Evolutionary conservation across 345 rosid species (phyloP), one percentile per base, ranked within the genome.

Genomic region (Luvunga scandens): DNA sequence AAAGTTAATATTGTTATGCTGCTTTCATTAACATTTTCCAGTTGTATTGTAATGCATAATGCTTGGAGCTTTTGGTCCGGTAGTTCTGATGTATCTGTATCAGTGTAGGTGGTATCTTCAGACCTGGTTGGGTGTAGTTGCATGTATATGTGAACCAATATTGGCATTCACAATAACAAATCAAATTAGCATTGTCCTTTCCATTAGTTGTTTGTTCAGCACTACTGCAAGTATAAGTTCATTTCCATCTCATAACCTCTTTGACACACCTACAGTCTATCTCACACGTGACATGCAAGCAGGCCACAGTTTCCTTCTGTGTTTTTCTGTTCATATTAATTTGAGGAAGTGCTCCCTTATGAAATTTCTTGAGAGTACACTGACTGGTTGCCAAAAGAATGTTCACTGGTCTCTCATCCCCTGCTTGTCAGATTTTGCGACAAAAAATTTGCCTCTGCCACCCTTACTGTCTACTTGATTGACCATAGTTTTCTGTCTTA

Each of bases 1-100:
- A 18, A 22, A 7, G 7, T 71, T 13, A 7, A 71, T 24, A 55
- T 56, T 9, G 18, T 75, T 34, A 18, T 50, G 55, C 16, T 10
- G 6, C 38, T 25, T 33, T 66, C 42, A 22, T 77, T 33, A 69
- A 4, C 53, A 53, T 21, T 67, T 66, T 25, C 10, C 4, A 28
- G 60, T 21, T 69, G 14, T 39, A 22, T 13, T 19, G 18, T 42
- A 14, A 45, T 45, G 56, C 14, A 39, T 28, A 4, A 9, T 28
- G 10, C 57, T 61, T 7, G 24, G 19, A 56, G 53, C 53, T 56
- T 36, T 59, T 76, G 66, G 57, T 27, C 42, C 0, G 45, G 48
- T 57, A 10, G 42, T 59, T 39, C 27, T 77, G 61, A 55, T 9
- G 34, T 76, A 56, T 38, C 75, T 75, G 56, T 75, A 48, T 39